Conservation (phyloP, 1,139 yeast genomes). For the Scheffersomyces parashehatae region DNA sequence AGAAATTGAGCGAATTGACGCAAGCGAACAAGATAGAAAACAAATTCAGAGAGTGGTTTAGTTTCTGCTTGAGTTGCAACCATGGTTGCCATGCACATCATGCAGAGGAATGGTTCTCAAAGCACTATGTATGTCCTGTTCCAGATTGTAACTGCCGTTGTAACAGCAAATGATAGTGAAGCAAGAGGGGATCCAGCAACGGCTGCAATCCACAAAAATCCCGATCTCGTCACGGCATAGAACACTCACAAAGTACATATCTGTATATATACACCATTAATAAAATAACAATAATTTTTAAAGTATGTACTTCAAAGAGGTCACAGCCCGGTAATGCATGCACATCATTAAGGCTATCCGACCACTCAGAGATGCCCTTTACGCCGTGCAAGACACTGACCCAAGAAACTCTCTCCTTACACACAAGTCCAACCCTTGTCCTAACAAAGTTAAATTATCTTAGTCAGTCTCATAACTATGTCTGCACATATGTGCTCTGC, state of each 20-base stretch:
- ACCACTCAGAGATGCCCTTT: too few species aligned
- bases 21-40: conserved; percentile 27
- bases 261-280: too few species aligned
- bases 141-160: conserved; percentile 90
- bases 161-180: conserved; percentile 43
- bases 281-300: not conserved
- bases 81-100: conserved; percentile 96
- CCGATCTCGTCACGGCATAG: too few species aligned
- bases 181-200: not conserved
- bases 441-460: too few species aligned
- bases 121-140: conserved; percentile 87
- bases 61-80: conserved; percentile 85
- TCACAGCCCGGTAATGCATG: not conserved
- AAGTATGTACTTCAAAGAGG: not conserved
- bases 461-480: too few species aligned
- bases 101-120: conserved; percentile 93
- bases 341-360: too few species aligned
- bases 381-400: too few species aligned
- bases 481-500: too few species aligned
- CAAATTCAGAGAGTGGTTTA: conserved; percentile 71
- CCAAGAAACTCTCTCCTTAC: too few species aligned
- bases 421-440: too few species aligned
- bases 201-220: too few species aligned
- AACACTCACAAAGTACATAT: too few species aligned
- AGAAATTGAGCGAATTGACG: conserved; percentile 14